phyloP scores from a whole-genome alignment of 2,329 filamentous ascomycete genomes.

The Neopestalotiopsis sp. region DNA sequence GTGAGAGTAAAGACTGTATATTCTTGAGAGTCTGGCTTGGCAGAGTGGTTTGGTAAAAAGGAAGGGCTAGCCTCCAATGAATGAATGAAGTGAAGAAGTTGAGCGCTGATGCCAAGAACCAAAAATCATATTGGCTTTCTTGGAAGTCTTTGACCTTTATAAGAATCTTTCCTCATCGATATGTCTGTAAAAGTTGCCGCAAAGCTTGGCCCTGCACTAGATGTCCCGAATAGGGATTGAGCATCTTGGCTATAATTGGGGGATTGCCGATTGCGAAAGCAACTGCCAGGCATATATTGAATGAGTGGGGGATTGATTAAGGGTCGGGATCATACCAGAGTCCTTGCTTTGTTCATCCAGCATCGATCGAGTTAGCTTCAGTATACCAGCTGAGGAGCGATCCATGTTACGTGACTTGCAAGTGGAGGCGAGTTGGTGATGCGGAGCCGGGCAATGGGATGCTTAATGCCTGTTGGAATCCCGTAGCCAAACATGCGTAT shows the following conservation, averaged over 20 bases:
- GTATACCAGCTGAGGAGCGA: background rate
- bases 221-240: background rate
- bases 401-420: background rate
- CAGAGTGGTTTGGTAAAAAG: background rate
- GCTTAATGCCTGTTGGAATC: background rate
- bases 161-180: background rate
- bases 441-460: background rate
- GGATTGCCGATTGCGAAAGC: slow-evolving; percentile 9
- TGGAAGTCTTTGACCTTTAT: background rate
- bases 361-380: background rate
- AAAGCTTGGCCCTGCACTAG: slow-evolving; percentile 7
- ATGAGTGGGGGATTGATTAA: background rate
- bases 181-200: background rate
- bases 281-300: slow-evolving; percentile 14
- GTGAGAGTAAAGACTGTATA: background rate
- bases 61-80: slow-evolving; percentile 15
- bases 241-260: slow-evolving; percentile 2
- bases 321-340: background rate
- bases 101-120: slow-evolving; percentile 5
- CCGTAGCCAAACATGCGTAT: slow-evolving; percentile 6
- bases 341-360: background rate
- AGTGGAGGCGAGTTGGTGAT: background rate
- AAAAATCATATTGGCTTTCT: background rate
- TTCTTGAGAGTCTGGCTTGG: background rate
- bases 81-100: slow-evolving; percentile 14